phyloP scores from a whole-genome alignment of 768 basidiomycete genomes.

The Steccherinum ochraceum region DNA sequence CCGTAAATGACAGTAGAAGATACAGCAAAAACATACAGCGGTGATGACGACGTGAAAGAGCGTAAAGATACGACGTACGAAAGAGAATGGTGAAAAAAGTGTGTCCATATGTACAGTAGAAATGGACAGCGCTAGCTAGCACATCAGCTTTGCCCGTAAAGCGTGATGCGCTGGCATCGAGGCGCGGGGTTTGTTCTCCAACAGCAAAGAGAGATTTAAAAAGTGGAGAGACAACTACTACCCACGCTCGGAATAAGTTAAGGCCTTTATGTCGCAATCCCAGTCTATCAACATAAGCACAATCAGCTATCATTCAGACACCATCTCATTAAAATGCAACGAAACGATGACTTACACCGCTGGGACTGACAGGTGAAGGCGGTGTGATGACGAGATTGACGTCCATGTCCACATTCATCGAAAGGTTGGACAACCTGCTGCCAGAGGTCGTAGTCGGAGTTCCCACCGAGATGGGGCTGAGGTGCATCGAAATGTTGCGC shows the following conservation, averaged over 20 bases:
- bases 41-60: no score
- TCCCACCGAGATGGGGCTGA: not conserved
- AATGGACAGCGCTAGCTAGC: not conserved
- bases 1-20: not conserved
- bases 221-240: not conserved
- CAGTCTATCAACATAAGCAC: not conserved
- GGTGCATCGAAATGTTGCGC: not conserved
- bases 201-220: not conserved
- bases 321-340: not conserved
- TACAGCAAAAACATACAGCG: not conserved
- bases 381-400: not conserved
- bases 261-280: not conserved
- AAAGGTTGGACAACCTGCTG: not conserved
- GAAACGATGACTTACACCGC: not conserved
- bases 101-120: not conserved
- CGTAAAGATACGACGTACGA: not conserved
- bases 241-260: not conserved
- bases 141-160: not conserved
- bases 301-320: not conserved
- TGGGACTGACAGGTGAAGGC: not conserved
- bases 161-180: not conserved
- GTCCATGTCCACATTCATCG: not conserved
- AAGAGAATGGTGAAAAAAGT: not conserved
- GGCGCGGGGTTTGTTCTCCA: not conserved
- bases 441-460: not conserved